Conservation (phyloP, 2,329 filamentous ascomycete species). For the Talaromyces albobiverticillius region DNA sequence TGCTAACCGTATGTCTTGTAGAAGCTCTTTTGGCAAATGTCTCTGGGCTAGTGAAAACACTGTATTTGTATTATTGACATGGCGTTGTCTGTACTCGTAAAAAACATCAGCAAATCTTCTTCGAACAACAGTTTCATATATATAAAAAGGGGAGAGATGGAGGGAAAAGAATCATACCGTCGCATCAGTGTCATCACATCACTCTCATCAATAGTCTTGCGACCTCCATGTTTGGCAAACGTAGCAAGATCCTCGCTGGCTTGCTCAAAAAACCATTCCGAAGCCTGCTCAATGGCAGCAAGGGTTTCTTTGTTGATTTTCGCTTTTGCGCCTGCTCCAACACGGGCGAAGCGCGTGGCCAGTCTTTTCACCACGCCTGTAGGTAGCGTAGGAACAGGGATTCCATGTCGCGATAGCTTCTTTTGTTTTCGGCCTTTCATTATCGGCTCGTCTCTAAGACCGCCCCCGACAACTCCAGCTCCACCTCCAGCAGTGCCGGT, state of each 20-base stretch:
- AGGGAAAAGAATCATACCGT: conserved; percentile 59
- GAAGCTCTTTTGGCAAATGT: conserved; percentile 74
- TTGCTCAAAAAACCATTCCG: conserved; percentile 92
- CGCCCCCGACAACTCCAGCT: conserved; percentile 28
- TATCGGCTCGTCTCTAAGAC: conserved; percentile 31
- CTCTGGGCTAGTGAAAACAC: conserved; percentile 82
- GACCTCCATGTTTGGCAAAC: conserved; percentile 76
- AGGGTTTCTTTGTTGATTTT: conserved; percentile 73
- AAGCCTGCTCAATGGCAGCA: conserved; percentile 71
- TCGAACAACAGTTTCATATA: too few relatives aligned
- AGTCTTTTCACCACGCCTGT: conserved; percentile 66
- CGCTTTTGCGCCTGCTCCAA: conserved; percentile 62
- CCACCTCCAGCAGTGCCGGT: conserved; percentile 19
- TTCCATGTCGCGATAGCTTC: conserved; percentile 66
- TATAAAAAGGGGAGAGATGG: not conserved
- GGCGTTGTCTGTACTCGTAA: conserved; percentile 65
- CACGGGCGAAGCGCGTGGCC: conserved; percentile 65
- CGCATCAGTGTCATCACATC: conserved; percentile 80
- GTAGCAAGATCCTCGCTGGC: conserved; percentile 73
- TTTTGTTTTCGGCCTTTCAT: conserved; percentile 46
- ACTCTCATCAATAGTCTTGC: conserved; percentile 81
- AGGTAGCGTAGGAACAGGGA: conserved; percentile 73
- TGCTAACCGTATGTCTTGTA: conserved; percentile 67
- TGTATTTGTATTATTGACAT: conserved; percentile 68
- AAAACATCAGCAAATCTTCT: not conserved